Conservation (phyloP, 495 filamentous ascomycete species). For the Lichenothelia convexa region DNA sequence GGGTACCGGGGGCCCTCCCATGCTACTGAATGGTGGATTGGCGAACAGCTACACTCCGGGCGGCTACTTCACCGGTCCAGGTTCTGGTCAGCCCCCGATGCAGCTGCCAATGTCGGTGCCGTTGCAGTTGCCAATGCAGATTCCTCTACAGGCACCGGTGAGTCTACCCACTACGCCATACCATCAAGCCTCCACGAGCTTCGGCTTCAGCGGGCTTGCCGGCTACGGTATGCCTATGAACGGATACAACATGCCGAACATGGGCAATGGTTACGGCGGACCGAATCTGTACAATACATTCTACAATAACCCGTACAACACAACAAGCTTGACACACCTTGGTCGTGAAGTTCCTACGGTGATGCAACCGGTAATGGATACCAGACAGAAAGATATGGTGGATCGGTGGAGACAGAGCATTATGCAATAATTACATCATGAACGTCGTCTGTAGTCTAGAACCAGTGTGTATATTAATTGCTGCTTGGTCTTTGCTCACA, state of each 20-base stretch:
- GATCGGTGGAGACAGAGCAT: conserved; percentile 84
- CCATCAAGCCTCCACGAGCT: too few relatives aligned
- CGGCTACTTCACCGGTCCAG: conserved; percentile 12
- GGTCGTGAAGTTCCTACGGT: conserved; percentile 15
- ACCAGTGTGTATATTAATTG: too few relatives aligned
- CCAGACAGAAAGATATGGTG: conserved; percentile 58
- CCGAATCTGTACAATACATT: too few relatives aligned
- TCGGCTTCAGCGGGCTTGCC: background rate
- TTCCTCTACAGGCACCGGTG: too few relatives aligned
- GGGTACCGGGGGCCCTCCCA: conserved; percentile 16
- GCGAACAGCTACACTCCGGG: conserved; percentile 31
- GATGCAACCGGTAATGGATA: conserved; percentile 25
- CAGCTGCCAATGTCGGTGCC: conserved; percentile 10
- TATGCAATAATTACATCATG: background rate
- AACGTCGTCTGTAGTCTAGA: too few relatives aligned
- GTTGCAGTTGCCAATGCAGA: conserved; percentile 7
- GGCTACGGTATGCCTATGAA: conserved; percentile 8
- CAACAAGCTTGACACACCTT: too few relatives aligned
- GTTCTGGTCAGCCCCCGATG: background rate
- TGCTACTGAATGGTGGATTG: conserved; percentile 24
- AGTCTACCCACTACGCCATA: too few relatives aligned
- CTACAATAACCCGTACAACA: too few relatives aligned
- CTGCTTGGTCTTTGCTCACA: too few relatives aligned
- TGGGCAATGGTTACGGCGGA: conserved; percentile 11
- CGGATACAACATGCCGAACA: conserved; percentile 8